Evolutionary conservation across 2,329 filamentous ascomycete species (phyloP), one percentile per base, ranked within the genome.

Genomic region (Chaetomiaceae sp.): DNA sequence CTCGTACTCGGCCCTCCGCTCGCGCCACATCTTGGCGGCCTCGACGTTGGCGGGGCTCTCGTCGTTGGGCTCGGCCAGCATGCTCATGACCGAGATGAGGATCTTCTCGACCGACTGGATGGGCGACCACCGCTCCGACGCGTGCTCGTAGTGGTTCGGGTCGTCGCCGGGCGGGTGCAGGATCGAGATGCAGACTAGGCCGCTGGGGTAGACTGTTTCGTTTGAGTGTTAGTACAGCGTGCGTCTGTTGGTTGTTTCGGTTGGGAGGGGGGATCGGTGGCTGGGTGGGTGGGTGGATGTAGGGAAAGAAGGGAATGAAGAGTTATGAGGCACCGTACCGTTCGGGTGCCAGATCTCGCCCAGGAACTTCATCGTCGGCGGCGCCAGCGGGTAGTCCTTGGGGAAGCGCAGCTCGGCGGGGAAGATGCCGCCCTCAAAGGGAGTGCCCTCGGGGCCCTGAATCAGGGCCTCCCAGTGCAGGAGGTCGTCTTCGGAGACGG

Each of bases 21-120:
- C 91, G 55, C 92, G 80, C 91, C 92, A 97, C 86, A 96, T 89
- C 74, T 93, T 89, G 52, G 91, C 92, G 1, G 92, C 92, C 73
- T 97, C 92, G 37, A 97, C 87, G 65, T 97, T 97, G 51, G 92
- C 92, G 0, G 92, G 92, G 58, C 87, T 93, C 77, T 97, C 92
- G 66, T 97, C 92, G 69, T 97, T 97, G 54, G 92, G 91, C 72
- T 96, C 91, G 1, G 91, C 91, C 40, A 97, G 81, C 91, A 97
- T 97, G 70, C 89, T 96, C 86, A 97, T 97, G 54, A 97, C 92
- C 42, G 85, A 90, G 51, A 97, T 90, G 60, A 97, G 76, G 60
- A 97, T 97, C 76, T 96, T 97, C 73, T 97, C 93, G 60, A 96
- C 92, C 53, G 87, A 93, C 73, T 97, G 93, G 56, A 97, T 96